Percentiles rank a stretch among this genome's conserved stretches.
These are phyloP conservation scores for Torulaspora franciscae DNA, from an alignment of 805 yeast genomes.

Conservation along the genomic window DNA sequence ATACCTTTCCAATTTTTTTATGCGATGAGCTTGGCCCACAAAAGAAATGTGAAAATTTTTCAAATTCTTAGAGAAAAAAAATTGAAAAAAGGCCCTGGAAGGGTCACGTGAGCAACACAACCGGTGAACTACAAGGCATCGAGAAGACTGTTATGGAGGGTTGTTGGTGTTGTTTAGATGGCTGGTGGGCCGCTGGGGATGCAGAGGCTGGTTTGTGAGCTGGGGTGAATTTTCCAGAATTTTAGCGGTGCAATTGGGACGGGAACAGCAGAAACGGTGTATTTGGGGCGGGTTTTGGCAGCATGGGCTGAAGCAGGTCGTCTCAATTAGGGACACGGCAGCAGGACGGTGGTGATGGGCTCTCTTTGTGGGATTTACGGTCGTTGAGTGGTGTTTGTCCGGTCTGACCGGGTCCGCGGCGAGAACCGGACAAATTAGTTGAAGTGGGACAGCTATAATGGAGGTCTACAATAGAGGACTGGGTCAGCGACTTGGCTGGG, in stretches of 20 bases:
- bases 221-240: neutral
- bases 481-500: neutral
- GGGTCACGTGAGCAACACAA: neutral
- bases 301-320: too few species aligned
- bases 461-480: neutral
- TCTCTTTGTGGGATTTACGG: neutral
- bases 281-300: neutral
- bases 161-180: too few species aligned
- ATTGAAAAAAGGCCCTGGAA: too few species aligned
- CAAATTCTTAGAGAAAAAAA: too few species aligned
- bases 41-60: constrained; percentile 20
- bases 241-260: neutral
- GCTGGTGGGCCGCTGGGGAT: too few species aligned
- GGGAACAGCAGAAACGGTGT: neutral
- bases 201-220: neutral
- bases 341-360: neutral
- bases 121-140: too few species aligned
- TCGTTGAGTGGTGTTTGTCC: constrained; percentile 1
- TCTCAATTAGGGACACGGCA: too few species aligned
- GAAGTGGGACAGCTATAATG: neutral
- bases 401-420: neutral
- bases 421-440: neutral
- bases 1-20: constrained; percentile 9
- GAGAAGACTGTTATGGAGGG: too few species aligned
- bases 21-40: constrained; percentile 13